Evolutionary conservation across 2,329 filamentous ascomycete species (phyloP).

Genomic region (Pyricularia pennisetigena): DNA sequence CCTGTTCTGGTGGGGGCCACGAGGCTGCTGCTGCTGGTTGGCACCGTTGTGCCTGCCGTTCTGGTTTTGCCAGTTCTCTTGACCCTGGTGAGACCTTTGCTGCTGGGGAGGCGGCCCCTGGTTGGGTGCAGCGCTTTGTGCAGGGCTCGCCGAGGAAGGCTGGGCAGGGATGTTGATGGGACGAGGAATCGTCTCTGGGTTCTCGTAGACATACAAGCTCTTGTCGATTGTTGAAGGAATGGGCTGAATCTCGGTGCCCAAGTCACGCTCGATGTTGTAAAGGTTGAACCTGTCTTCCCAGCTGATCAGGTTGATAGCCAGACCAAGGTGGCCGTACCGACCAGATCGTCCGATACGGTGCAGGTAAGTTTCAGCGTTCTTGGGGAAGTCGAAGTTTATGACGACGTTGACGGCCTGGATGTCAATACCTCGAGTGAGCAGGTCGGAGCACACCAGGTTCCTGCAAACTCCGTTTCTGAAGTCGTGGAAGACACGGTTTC

Average conservation of each 20-base stretch:
- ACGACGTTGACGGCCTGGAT: slow-evolving; percentile 99
- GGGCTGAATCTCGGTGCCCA: slow-evolving; percentile 95
- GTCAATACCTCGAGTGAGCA: slow-evolving; percentile 96
- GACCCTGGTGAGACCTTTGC: slow-evolving; percentile 16
- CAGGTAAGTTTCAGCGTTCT: slow-evolving; percentile 97
- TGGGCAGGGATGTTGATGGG: slow-evolving; percentile 43
- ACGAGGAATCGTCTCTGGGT: slow-evolving; percentile 86
- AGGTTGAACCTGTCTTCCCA: slow-evolving; percentile 99
- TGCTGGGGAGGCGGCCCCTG: slow-evolving; percentile 8
- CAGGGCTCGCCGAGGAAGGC: slow-evolving; percentile 13
- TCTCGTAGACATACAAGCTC: slow-evolving; percentile 95
- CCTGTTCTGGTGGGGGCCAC: slow-evolving; percentile 17
- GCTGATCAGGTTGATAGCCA: slow-evolving; percentile 98
- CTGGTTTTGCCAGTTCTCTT: slow-evolving; percentile 17
- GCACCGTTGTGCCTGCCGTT: slow-evolving; percentile 21
- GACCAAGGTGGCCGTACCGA: slow-evolving; percentile 90
- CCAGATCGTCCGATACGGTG: slow-evolving; percentile 97
- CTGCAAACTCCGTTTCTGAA: slow-evolving; percentile 97
- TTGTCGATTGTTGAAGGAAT: slow-evolving; percentile 94
- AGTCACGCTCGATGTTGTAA: slow-evolving; percentile 95
- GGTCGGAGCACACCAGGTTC: slow-evolving; percentile 95
- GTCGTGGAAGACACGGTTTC: slow-evolving; percentile 98
- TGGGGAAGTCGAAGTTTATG: slow-evolving; percentile 99
- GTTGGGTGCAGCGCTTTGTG: slow-evolving; percentile 15
- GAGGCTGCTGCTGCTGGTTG: slow-evolving; percentile 15